Conservation (phyloP, 257 asterid species). For the Jacaranda mimosifolia region DNA sequence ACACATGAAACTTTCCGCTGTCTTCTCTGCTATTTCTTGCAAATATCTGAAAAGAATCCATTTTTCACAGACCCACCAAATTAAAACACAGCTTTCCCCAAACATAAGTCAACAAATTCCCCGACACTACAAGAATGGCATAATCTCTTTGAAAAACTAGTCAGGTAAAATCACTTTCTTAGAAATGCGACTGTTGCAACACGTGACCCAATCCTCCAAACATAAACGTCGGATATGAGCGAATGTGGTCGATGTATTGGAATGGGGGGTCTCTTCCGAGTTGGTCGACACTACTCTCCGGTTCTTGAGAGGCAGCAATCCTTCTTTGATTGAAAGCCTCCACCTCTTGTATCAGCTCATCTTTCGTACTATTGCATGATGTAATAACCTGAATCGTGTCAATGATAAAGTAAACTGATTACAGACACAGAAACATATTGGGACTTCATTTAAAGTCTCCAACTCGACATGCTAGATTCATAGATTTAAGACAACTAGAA, state of each 20-base stretch:
- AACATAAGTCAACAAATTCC: slow-evolving; percentile 15
- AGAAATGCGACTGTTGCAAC: slow-evolving; percentile 96
- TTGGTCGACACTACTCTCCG: slow-evolving; percentile 47
- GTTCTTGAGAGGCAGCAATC: slow-evolving; percentile 50
- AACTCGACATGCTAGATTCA: neutral
- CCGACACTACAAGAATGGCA: neutral
- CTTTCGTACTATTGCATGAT: slow-evolving; percentile 92
- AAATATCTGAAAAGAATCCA: no score
- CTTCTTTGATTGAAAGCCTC: slow-evolving; percentile 81
- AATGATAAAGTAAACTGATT: slow-evolving; percentile 21
- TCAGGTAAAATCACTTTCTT: slow-evolving; percentile 57
- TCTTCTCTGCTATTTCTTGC: no score
- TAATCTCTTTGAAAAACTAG: slow-evolving; percentile 1
- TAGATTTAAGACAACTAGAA: neutral
- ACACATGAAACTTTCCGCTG: no score
- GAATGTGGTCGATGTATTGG: slow-evolving; percentile 81
- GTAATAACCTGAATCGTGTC: slow-evolving; percentile 72
- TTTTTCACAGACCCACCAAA: slow-evolving; percentile 10
- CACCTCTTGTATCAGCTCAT: slow-evolving; percentile 89
- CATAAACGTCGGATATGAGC: slow-evolving; percentile 87
- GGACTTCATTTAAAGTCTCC: neutral
- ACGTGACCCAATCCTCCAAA: slow-evolving; percentile 64
- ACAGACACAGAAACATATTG: neutral
- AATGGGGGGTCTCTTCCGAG: slow-evolving; percentile 37
- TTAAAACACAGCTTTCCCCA: slow-evolving; percentile 7